Evolutionary conservation across 169 alveolate genomes (phyloP).

Genomic region (Eimeria maxima): DNA sequence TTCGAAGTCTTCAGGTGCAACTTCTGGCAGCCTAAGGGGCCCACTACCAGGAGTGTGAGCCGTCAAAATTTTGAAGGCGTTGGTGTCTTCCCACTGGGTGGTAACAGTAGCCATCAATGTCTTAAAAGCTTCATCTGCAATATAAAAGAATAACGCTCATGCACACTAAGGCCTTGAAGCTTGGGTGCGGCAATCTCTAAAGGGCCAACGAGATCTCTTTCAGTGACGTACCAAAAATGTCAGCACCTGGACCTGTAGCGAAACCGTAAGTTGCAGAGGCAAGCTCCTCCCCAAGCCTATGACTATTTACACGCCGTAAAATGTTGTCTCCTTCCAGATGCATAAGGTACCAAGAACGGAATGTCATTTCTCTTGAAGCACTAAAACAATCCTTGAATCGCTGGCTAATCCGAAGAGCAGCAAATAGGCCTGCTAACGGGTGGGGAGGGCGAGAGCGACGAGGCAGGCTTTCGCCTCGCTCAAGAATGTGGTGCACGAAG

Average conservation of each 20-base stretch:
- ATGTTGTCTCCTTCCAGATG: conserved; percentile 65
- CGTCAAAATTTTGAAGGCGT: conserved; percentile 13
- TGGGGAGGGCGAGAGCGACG: conserved; percentile 59
- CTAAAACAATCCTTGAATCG: conserved; percentile 52
- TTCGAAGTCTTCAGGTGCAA: conserved; percentile 72
- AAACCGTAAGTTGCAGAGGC: conserved; percentile 46
- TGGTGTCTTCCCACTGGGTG: conserved; percentile 71
- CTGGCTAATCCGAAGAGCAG: conserved; percentile 65
- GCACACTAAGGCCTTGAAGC: background rate
- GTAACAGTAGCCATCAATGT: conserved; percentile 74
- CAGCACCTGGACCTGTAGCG: conserved; percentile 7
- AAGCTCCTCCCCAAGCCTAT: conserved; percentile 33
- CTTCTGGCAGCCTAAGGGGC: conserved; percentile 9
- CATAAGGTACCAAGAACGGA: conserved; percentile 76
- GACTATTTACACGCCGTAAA: background rate
- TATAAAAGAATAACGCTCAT: background rate
- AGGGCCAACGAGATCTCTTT: background rate
- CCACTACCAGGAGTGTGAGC: background rate
- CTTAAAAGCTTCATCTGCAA: conserved; percentile 58
- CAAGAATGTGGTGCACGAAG: conserved; percentile 30
- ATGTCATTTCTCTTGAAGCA: conserved; percentile 16
- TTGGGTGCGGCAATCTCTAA: background rate
- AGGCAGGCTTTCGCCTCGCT: background rate
- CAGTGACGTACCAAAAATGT: conserved; percentile 19
- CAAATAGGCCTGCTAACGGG: conserved; percentile 51